Evolutionary conservation across 305 asterid species (phyloP), one percentile per base, ranked within the genome.

Genomic region (Caryopteris hybrid): DNA sequence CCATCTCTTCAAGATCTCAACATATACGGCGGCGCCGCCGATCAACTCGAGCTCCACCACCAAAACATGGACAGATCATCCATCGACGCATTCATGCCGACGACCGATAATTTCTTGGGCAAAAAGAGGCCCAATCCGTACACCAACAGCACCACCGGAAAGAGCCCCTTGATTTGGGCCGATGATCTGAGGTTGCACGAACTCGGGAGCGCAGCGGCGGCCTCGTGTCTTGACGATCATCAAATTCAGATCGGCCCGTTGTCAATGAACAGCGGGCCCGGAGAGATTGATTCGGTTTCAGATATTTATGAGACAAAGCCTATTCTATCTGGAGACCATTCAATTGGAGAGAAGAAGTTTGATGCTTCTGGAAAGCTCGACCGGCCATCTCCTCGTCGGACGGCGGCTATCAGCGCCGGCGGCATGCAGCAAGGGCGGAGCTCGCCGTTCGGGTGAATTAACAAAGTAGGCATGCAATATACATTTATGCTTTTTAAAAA

Each of bases 1-100:
- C 91, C 95, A 0, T 76, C 98, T 25, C 86, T 94, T 11, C 98
- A 94, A 73, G 98, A 89, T 47, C 98, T 89, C 79, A 94, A 86
- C 80, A 86, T 91, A 11, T 91, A 92, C 27, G 97, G 91, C 11
- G 21, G 77, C 74, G 20, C 61, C 74, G 74, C 71, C 2, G 83
- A 83, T 2, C 92, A 82, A 0, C 82, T 79, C 29, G 85, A 80
- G 0, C 86, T 82, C 77, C 88, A 89, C 46, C 94, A 84, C 72
- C 90, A 83, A 3, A 50, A 39, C 75, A 72, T 74, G 59, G 89
- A 86, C 8, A 73, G 83, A 41, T 66, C 94, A 0, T 78, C 86
- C 41, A 67, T 76, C 2, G 85, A 76, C 11, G 72, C 83, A 11
- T 79, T 80, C 79, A 22, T 76, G 64, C 71, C 80, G 9, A 57